A percentile compares a stretch with the other conserved stretches of the same genome.
Conservation (phyloP, 106 monocot genomes). For the Xerophyta viscosa region DNA sequence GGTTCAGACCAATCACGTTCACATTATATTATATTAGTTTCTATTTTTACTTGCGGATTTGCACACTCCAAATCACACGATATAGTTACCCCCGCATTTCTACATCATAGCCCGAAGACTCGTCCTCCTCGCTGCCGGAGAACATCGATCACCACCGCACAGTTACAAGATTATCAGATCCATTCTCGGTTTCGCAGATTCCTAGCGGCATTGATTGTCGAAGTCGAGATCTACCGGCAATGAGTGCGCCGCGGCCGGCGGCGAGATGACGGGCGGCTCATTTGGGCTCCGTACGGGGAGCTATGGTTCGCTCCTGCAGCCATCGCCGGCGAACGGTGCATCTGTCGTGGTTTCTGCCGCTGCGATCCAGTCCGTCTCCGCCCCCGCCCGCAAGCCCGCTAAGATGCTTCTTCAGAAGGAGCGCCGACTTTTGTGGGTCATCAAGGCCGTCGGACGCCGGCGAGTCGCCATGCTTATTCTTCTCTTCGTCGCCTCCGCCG, state of each 20-base stretch:
- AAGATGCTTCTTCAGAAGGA: conserved; percentile 23
- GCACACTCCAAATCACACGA: too few species aligned
- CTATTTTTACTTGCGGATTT: too few species aligned
- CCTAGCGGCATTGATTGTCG: neutral
- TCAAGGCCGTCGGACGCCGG: conserved; percentile 9
- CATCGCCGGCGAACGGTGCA: neutral
- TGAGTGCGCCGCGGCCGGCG: neutral
- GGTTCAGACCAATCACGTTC: too few species aligned
- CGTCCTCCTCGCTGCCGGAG: too few species aligned
- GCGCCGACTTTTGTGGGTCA: conserved; percentile 13
- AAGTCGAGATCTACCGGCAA: neutral
- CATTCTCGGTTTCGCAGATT: too few species aligned
- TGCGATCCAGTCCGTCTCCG: conserved; percentile 4
- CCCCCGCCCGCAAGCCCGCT: conserved; percentile 14
- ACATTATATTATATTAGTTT: too few species aligned
- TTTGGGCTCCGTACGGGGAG: conserved; percentile 23
- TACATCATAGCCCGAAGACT: too few species aligned
- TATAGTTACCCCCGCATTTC: too few species aligned
- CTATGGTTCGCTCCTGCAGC: conserved; percentile 28
- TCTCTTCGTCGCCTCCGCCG: conserved; percentile 14
- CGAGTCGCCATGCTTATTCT: conserved; percentile 18
- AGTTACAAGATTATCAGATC: too few species aligned
- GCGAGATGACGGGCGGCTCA: conserved; percentile 16
- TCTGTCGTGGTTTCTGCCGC: neutral
- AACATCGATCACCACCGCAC: too few species aligned